Percentiles rank a stretch among this genome's conserved stretches.
Conservation (phyloP, 306 rosid genomes). For the Sesbania bispinosa region DNA sequence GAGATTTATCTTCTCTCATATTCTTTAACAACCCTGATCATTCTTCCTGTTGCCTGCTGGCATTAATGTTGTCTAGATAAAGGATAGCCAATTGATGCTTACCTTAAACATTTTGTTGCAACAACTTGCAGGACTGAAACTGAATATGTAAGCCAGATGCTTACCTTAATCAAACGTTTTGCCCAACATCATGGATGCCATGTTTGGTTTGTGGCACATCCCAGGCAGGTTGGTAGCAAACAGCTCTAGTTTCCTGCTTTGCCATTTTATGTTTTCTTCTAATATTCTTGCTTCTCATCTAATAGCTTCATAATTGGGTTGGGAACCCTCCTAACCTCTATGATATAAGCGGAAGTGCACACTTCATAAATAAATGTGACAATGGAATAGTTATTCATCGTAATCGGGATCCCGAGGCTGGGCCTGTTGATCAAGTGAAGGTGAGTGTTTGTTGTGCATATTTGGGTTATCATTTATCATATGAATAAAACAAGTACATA, state of each 20-base stretch:
- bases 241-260: neutral
- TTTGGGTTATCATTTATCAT: conserved; percentile 5
- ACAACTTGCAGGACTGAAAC: conserved; percentile 72
- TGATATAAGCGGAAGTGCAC: conserved; percentile 96
- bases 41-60: neutral
- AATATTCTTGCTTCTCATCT: conserved; percentile 17
- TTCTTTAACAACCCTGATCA: too few relatives aligned
- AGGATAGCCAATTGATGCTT: neutral
- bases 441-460: conserved; percentile 36
- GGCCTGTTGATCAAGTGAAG: conserved; percentile 76
- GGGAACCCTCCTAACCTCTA: conserved; percentile 87
- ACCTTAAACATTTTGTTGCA: neutral
- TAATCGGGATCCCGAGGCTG: conserved; percentile 79
- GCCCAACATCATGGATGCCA: conserved; percentile 94
- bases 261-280: conserved; percentile 18
- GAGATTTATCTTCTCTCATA: too few relatives aligned
- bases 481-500: neutral
- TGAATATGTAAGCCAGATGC: conserved; percentile 96
- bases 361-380: conserved; percentile 92
- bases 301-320: conserved; percentile 72
- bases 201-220: conserved; percentile 99
- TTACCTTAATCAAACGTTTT: conserved; percentile 81
- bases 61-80: neutral
- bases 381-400: conserved; percentile 92
- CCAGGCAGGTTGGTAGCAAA: conserved; percentile 65